phyloP scores from a whole-genome alignment of 148 eudicot genomes.

The Nepenthes gracilis region DNA sequence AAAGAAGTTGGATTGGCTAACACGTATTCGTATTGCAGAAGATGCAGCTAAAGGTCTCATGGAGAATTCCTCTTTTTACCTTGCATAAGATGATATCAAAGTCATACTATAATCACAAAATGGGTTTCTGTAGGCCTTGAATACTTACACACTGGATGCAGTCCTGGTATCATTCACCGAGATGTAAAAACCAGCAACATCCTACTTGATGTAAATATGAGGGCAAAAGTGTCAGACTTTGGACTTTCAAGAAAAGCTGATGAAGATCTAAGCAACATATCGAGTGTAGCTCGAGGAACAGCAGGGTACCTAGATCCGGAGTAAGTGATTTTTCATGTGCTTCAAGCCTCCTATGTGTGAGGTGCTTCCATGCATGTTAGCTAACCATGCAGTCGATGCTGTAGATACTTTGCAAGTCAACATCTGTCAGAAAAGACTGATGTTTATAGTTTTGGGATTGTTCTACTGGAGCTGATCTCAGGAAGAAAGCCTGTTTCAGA shows the following conservation, averaged over 20 bases:
- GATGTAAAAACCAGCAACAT: constrained; percentile 98
- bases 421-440: constrained; percentile 89
- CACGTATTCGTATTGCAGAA: constrained; percentile 85
- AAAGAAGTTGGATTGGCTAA: constrained; percentile 68
- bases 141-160: constrained; percentile 96
- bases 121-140: constrained; percentile 54
- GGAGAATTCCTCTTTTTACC: constrained; percentile 5
- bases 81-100: not conserved
- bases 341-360: not conserved
- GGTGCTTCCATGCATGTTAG: not conserved
- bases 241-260: constrained; percentile 89
- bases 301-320: constrained; percentile 93
- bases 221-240: constrained; percentile 92
- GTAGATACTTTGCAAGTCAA: constrained; percentile 80
- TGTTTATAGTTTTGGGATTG: constrained; percentile 87
- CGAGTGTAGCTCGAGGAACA: constrained; percentile 91
- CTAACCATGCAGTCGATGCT: not conserved
- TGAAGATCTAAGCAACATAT: constrained; percentile 81
- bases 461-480: constrained; percentile 78
- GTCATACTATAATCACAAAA: not conserved
- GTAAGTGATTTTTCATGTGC: constrained; percentile 32
- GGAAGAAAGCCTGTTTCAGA: constrained; percentile 87
- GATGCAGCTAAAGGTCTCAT: constrained; percentile 92
- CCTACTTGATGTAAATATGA: constrained; percentile 88
- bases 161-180: constrained; percentile 87